phyloP scores from a whole-genome alignment of 2,329 filamentous ascomycete species.

The Apiospora kogelbergensis region DNA sequence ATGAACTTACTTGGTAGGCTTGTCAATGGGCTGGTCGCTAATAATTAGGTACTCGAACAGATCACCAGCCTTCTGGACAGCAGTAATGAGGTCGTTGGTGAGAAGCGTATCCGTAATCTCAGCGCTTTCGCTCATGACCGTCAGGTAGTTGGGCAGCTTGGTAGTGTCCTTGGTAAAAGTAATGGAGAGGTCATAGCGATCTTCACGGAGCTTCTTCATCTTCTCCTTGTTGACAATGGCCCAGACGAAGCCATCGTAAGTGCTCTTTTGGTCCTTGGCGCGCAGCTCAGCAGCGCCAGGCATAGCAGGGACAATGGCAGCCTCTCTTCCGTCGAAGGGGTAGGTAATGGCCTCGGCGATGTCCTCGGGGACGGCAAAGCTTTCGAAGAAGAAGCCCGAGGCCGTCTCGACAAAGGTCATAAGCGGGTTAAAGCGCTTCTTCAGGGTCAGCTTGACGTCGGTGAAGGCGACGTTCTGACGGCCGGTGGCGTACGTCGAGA shows the following conservation, averaged over 20 bases:
- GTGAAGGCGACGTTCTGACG: slow-evolving; percentile 90
- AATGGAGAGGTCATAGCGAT: slow-evolving; percentile 91
- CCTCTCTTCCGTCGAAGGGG: slow-evolving; percentile 90
- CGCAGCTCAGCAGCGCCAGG: slow-evolving; percentile 59
- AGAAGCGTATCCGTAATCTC: slow-evolving; percentile 88
- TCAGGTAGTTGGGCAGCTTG: slow-evolving; percentile 87
- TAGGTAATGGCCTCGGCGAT: slow-evolving; percentile 76
- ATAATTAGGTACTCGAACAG: slow-evolving; percentile 84
- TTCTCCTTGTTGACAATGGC: slow-evolving; percentile 91
- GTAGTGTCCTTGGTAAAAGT: slow-evolving; percentile 90
- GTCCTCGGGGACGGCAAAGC: slow-evolving; percentile 68
- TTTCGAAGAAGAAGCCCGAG: slow-evolving; percentile 78
- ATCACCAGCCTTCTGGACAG: slow-evolving; percentile 75
- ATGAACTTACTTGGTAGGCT: slow-evolving; percentile 72
- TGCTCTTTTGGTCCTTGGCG: slow-evolving; percentile 61
- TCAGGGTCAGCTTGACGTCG: slow-evolving; percentile 78
- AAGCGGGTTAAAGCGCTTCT: slow-evolving; percentile 84
- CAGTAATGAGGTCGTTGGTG: slow-evolving; percentile 82
- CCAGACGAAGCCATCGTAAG: slow-evolving; percentile 90
- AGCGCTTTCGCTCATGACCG: slow-evolving; percentile 94
- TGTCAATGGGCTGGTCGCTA: slow-evolving; percentile 84
- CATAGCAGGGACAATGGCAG: slow-evolving; percentile 66
- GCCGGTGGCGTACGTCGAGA: slow-evolving; percentile 82
- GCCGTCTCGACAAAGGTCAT: slow-evolving; percentile 60
- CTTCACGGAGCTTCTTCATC: slow-evolving; percentile 87